Evolutionary conservation across 2,329 filamentous ascomycete genomes (phyloP), one percentile per base, ranked within the genome.

Genomic region (Sarocladium kiliense): DNA sequence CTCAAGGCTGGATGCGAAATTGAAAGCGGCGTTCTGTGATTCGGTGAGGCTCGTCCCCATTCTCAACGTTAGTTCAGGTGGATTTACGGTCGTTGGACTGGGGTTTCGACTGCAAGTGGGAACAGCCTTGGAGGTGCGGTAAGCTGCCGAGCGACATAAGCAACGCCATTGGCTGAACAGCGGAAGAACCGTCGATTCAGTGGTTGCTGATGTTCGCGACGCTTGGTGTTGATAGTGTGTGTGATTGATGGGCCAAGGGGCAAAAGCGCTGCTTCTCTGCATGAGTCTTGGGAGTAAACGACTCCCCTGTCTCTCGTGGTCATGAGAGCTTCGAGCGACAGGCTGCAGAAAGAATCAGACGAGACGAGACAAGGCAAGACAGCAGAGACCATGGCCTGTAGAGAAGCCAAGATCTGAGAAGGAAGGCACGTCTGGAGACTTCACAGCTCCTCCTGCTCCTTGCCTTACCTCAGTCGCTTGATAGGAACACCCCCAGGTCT

Each of bases 61-160:
- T 32, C 18, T 51, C n/a, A n/a, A 51, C 30, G 30, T 51, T 51
- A 51, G 47, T 51, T 36, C 47, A 51, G 47, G 47, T 51, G 47
- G 47, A 51, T 14, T 47, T 11, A 18, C 47, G 26, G 47, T 34
- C n/a, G 30, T 3, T 34, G n/a, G 44, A 51, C 47, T 34, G 30
- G 47, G 47, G 30, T 49, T 23, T 21, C 18, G 14, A 27, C 9
- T 18, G 19, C 14, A 36, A 36, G 47, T 51, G 47, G 47, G 47
- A 27, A 36, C 47, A 23, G 14, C 6, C 14, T 10, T 11, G 10
- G 26, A 21, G 21, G 47, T 23, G n/a, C 18, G 14, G 25, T 18
- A 47, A 27, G 44, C 41, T 6, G 41, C 25, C 11, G 26, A 18
- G 26, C 26, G 18, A n/a, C 4, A 12, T 36, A 11, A 23, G 18